Base-by-base conservation (phyloP, 768 basidiomycete genomes). In the Pulveroboletus sp. region DNA sequence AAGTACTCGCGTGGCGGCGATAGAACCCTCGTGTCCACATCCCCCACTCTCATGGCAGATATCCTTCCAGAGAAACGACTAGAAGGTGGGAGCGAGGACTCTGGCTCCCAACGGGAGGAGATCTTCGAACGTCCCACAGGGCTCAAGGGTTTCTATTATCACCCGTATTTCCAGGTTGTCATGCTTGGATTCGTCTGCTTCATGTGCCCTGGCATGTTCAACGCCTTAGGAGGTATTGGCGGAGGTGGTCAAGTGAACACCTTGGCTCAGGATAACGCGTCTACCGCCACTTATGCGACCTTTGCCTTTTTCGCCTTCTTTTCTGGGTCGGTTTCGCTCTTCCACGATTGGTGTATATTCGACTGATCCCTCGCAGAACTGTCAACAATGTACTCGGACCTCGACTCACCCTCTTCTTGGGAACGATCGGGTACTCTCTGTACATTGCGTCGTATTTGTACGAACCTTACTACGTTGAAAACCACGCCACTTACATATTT, bases 371-470 rank as follows among this genome's bases (percentile, higher is more conserved):
- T 5, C 24, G 27, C 48, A 88, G 89, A 16, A 85, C 87, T 5
- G 69, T 90, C 62, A 89, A 88, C 69, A 94, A 94, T 55, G 79
- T 79, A 46, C 72, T 94, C 23, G 92, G 92, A n/a, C 74, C 87
- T 36, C 77, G 81, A 23, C 60, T 84, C 21, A 89, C 91, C 0
- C 79, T 94, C 10, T 71, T 83, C 24, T 55, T 92, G 16, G 92
- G 92, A 49, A 85, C 82, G 9, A 63, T 73, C 6, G 90, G 90
- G 10, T 94, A 93, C 63, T 75, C 84, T 1, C 62, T 94, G 21
- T 91, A 87, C 62, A 82, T 90, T 46, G 81, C 79, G 5, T 82
- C 84, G 6, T 89, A 78, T 62, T 72, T 89, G 87, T 88, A 55
- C 21, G 85, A 6, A 17, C 19, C 27, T 29, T 29, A 29, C n/a